Conservation (phyloP, 768 basidiomycete genomes). For the Pulveroboletus sp. region DNA sequence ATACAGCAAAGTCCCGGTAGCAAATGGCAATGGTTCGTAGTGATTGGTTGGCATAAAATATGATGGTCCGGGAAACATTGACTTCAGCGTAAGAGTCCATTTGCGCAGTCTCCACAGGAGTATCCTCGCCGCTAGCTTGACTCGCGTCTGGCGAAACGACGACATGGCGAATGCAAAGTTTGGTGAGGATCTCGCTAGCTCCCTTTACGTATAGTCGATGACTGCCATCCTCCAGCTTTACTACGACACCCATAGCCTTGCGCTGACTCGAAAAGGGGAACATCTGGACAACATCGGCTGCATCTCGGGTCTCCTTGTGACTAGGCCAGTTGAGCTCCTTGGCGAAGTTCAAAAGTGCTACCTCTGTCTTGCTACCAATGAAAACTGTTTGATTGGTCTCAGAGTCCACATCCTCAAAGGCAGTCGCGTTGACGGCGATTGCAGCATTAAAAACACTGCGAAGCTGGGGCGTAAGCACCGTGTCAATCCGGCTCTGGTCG, state of each 20-base stretch:
- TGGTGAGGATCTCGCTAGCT: constrained; percentile 88
- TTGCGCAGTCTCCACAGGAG: constrained; percentile 47
- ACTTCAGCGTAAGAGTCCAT: constrained; percentile 68
- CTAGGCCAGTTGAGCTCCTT: constrained; percentile 74
- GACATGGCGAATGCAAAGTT: constrained; percentile 69
- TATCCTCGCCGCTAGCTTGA: constrained; percentile 16
- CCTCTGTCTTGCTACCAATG: constrained; percentile 94
- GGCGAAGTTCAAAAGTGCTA: constrained; percentile 81
- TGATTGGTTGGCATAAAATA: constrained; percentile 96
- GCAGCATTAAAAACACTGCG: constrained; percentile 73
- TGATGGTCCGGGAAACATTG: constrained; percentile 90
- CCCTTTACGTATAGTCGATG: constrained; percentile 86
- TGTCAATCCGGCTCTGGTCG: constrained; percentile 69
- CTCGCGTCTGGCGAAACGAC: constrained; percentile 44
- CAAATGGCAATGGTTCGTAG: constrained; percentile 93
- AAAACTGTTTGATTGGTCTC: constrained; percentile 60
- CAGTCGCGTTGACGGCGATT: constrained; percentile 90
- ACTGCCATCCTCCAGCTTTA: constrained; percentile 47
- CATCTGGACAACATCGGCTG: constrained; percentile 68
- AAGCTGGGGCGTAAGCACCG: constrained; percentile 56
- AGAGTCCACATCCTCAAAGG: constrained; percentile 77
- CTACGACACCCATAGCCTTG: constrained; percentile 92
- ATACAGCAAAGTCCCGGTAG: constrained; percentile 79
- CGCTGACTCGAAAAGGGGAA: constrained; percentile 91
- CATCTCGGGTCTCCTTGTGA: constrained; percentile 64